Conservation (phyloP, 352 stramenopile species). For the Phytophthora fragariaefolia region DNA sequence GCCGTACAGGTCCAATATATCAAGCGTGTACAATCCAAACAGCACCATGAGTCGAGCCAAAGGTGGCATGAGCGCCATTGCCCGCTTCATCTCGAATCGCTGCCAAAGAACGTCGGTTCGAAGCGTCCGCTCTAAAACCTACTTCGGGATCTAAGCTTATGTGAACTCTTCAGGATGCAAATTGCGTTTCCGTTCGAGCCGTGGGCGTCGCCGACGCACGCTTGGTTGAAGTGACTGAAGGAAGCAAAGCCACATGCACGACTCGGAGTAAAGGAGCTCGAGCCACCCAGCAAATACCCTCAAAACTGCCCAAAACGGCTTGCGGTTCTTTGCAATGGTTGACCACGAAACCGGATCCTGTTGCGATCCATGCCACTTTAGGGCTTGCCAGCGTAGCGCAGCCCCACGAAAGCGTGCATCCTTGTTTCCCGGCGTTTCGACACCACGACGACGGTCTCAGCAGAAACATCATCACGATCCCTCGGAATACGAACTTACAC, state of each 20-base stretch:
- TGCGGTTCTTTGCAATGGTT: slow-evolving; percentile 15
- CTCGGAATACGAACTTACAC: not conserved
- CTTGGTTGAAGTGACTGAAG: not conserved
- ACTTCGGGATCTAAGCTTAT: too few species aligned
- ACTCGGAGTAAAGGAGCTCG: slow-evolving; percentile 8
- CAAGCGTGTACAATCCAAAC: slow-evolving; percentile 38
- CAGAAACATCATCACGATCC: slow-evolving; percentile 1
- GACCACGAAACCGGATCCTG: not conserved
- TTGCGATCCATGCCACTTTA: not conserved
- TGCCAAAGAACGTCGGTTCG: slow-evolving; percentile 9
- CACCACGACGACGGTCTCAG: slow-evolving; percentile 17
- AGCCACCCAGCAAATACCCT: not conserved
- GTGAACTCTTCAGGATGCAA: slow-evolving; percentile 1
- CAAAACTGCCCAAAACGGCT: too few species aligned
- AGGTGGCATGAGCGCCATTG: not conserved
- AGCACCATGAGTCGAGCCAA: slow-evolving; percentile 28
- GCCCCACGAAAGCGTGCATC: slow-evolving; percentile 4
- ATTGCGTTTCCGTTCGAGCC: not conserved
- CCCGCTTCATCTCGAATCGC: slow-evolving; percentile 2
- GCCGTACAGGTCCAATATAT: slow-evolving; percentile 41
- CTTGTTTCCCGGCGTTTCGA: slow-evolving; percentile 17
- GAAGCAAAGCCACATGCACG: not conserved
- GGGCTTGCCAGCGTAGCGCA: slow-evolving; percentile 4
- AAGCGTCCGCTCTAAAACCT: slow-evolving; percentile 15
- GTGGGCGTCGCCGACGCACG: not conserved